Evolutionary conservation across 2,329 filamentous ascomycete species (phyloP).

Genomic region (Karstenula rhodostoma): DNA sequence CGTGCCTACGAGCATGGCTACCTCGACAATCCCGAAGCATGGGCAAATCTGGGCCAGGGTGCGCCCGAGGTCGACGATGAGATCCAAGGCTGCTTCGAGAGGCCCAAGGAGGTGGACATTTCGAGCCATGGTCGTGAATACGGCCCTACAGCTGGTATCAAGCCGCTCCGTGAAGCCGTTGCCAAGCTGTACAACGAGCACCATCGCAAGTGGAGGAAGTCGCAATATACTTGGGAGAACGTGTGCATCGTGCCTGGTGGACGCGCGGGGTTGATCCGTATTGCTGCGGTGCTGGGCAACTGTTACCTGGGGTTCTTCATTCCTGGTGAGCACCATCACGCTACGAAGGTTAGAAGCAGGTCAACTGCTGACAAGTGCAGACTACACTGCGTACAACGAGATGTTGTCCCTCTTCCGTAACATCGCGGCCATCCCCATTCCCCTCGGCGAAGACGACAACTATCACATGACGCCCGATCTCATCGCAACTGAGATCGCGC

Average conservation of each 20-base stretch:
- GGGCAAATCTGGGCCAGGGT: constrained; percentile 95
- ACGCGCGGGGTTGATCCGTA: constrained; percentile 89
- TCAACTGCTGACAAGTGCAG: constrained; percentile 34
- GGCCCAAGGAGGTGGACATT: constrained; percentile 81
- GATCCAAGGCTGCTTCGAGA: constrained; percentile 86
- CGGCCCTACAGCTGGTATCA: constrained; percentile 91
- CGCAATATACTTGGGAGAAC: constrained; percentile 68
- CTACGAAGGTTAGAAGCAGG: not conserved
- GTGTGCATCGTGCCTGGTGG: constrained; percentile 96
- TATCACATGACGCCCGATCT: constrained; percentile 95
- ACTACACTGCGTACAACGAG: constrained; percentile 97
- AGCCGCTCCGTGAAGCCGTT: constrained; percentile 85
- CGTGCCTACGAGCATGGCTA: constrained; percentile 90
- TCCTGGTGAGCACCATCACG: constrained; percentile 58
- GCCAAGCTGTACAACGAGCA: constrained; percentile 92
- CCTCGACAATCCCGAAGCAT: constrained; percentile 78
- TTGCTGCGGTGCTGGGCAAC: constrained; percentile 92
- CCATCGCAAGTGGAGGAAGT: constrained; percentile 80
- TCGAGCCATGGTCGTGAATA: constrained; percentile 85
- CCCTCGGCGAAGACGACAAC: constrained; percentile 81
- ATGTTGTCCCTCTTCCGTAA: constrained; percentile 97
- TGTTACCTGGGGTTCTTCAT: constrained; percentile 94
- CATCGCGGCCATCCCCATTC: constrained; percentile 58
- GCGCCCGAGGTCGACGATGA: constrained; percentile 94
- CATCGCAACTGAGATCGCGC: constrained; percentile 88